Evolutionary conservation across 805 yeast genomes (phyloP), one percentile per base, ranked within the genome.

Genomic region (Metschnikowia peoriensis): DNA sequence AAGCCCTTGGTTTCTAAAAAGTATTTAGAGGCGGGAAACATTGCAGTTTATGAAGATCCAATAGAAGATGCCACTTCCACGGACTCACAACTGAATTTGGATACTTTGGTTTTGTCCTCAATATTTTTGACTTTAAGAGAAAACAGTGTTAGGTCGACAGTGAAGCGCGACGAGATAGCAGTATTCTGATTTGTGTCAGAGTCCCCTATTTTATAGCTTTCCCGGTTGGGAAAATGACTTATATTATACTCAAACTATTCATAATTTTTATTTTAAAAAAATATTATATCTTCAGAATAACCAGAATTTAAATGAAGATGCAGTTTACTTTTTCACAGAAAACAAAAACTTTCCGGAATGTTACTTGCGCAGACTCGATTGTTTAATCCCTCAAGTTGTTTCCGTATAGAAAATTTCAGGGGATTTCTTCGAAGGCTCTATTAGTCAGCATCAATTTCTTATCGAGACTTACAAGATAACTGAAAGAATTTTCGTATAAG

Each of bases 91-190:
- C 61, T 68, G 4, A 68, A 65, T 42, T 28, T 57, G 11, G 76
- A 74, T 54, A 57, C 61, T 29, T 55, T 70, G 53, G 75, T 72
- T 6, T 48, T 75, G 41, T 48, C 57, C 32, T 64, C 74, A 45
- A 58, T 73, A 7, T 41, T 70, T 42, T 38, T 70, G 40, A 60
- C 72, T 2, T 53, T 74, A 34, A 57, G 77, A 38, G 78, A 74
- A 46, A 58, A 64, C 12, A 60, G 65, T 2, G 49, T 70, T 11
- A 65, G 70, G 44, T 58, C 60, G 3, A 54, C 57, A 7, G 49
- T 50, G 16, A 50, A 22, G 41, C 16, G 41, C 1, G 53, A 50
- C 27, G 46, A 50, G 9, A 29, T 50, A 22, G 29, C 22, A 47
- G 49, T 42, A 9, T 38, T 14, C 40, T 38, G 15, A 22, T 22